Evolutionary conservation across 2,329 filamentous ascomycete genomes (phyloP).

Genomic region (Sporothrix sp.): DNA sequence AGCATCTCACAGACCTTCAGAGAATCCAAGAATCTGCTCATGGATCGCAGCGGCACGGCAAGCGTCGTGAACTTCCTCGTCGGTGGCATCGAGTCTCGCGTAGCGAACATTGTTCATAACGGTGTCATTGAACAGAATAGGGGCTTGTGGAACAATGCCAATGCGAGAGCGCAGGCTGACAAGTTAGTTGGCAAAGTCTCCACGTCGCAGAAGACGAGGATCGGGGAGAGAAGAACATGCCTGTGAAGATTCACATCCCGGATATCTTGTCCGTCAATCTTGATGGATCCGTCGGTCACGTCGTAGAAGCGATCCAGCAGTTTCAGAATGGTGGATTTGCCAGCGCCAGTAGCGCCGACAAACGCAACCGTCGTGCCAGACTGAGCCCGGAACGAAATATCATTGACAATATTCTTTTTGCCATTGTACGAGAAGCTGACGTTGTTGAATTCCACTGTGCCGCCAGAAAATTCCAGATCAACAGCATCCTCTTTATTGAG

Average conservation of each 20-base stretch:
- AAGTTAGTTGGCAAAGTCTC: not conserved
- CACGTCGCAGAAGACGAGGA: not conserved
- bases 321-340: constrained; percentile 49
- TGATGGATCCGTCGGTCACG: constrained; percentile 41
- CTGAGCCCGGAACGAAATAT: constrained; percentile 40
- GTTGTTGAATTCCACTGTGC: constrained; percentile 43
- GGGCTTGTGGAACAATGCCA: constrained; percentile 46
- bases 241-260: constrained; percentile 42
- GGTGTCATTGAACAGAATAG: constrained; percentile 48
- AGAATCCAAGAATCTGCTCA: constrained; percentile 46
- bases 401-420: constrained; percentile 47
- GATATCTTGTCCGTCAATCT: constrained; percentile 48
- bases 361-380: constrained; percentile 48
- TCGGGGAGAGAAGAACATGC: constrained; percentile 19
- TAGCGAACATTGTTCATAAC: constrained; percentile 52
- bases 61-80: constrained; percentile 45
- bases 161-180: constrained; percentile 38
- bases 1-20: constrained; percentile 30
- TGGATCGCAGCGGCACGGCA: constrained; percentile 48
- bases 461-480: constrained; percentile 41
- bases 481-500: constrained; percentile 41
- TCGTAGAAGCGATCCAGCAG: constrained; percentile 53
- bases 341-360: constrained; percentile 50
- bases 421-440: constrained; percentile 52
- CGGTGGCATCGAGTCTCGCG: constrained; percentile 42